Conservation (phyloP, 768 basidiomycete genomes). For the Lactifluus rugatus region DNA sequence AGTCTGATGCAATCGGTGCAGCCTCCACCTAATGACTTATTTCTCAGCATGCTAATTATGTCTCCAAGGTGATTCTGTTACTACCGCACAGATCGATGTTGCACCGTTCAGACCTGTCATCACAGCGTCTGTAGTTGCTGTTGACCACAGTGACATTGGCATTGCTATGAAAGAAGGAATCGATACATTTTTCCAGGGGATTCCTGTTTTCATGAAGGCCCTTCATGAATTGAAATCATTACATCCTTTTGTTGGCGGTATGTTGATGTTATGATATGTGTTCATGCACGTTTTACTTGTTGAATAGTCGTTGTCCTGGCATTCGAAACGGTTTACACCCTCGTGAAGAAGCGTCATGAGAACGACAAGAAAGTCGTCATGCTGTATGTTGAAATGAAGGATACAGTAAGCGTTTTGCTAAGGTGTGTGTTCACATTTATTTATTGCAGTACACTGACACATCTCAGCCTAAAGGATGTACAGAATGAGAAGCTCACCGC, state of each 20-base stretch:
- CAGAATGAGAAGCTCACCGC: conserved; percentile 25
- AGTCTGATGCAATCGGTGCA: not conserved
- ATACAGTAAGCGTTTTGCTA: conserved; percentile 31
- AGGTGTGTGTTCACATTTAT: not conserved
- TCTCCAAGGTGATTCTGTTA: not conserved
- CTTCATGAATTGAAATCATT: conserved; percentile 24
- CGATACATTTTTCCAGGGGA: conserved; percentile 20
- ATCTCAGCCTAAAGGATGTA: conserved; percentile 26
- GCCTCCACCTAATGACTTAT: not conserved
- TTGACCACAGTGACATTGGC: not conserved
- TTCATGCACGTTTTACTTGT: not conserved
- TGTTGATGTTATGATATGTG: not conserved
- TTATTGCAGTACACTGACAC: not conserved
- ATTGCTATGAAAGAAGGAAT: conserved; percentile 18
- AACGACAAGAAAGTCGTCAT: conserved; percentile 41
- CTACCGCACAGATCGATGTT: not conserved
- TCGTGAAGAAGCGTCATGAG: conserved; percentile 40
- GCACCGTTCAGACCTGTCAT: not conserved
- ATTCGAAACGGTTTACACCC: conserved; percentile 39
- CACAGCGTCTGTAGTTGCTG: not conserved
- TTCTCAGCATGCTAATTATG: not conserved
- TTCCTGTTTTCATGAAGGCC: conserved; percentile 24
- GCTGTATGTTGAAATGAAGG: conserved; percentile 41
- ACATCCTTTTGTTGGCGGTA: conserved; percentile 26
- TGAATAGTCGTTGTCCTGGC: conserved; percentile 38